Base-by-base conservation (phyloP, 2,329 filamentous ascomycete species). In the Epichloe gansuensis region DNA sequence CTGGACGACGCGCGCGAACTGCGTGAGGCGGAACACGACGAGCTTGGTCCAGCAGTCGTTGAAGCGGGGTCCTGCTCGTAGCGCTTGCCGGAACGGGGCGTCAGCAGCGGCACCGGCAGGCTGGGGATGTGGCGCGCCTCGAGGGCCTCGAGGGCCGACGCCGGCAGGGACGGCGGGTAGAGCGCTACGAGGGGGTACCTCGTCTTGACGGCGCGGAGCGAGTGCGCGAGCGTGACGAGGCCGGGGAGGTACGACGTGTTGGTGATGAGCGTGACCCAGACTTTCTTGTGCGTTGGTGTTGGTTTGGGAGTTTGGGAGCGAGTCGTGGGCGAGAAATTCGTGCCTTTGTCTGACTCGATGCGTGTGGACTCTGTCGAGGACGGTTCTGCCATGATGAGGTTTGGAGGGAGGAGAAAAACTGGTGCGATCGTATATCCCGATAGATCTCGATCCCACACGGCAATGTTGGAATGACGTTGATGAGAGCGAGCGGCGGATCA, bases 31-130 rank as follows among this genome's bases (percentile, higher is more conserved):
- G 66, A 94, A 95, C 5, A 86, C 82, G 15, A 83, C 80, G 31
- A 95, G 79, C 70, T 95, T 95, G 68, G 78, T 87, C 88, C 89
- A 95, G 75, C 85, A 90, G 68, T 94, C 88, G 69, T 88, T 85
- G 75, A 95, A 95, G 60, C 90, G 83, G 48, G 83, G 67, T 95
- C 89, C 56, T 86, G 79, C 61, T 74, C 77, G 72, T 82, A 94
- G 69, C 87, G 83, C 57, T 69, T 71, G 55, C 82, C 83, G 37
- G 75, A 68, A 2, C 77, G 76, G 2, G 89, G 88, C 11, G 86
- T 73, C 41, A 95, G 77, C 67, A 87, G 86, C 48, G 82, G 78
- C 60, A 94, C 82, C 60, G 75, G 78, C 67, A 86, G 81, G 54
- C 79, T 78, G 31, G 81, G 74, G 59, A 95, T 91, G 50, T 77